Conservation (phyloP, 805 yeast species). For the Myxozyma geophila region DNA sequence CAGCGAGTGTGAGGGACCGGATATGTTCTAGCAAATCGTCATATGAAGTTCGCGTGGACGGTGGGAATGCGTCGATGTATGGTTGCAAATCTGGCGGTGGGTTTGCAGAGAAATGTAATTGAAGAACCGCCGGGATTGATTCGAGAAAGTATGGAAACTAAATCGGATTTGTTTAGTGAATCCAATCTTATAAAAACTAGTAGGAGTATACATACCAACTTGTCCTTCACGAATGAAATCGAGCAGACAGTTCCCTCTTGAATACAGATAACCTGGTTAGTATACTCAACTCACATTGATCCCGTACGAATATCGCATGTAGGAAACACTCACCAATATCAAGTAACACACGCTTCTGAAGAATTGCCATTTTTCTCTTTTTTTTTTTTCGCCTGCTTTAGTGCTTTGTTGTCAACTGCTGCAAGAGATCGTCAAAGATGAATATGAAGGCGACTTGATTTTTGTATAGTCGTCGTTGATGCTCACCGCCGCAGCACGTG, state of each 20-base stretch:
- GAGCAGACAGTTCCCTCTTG: constrained; percentile 91
- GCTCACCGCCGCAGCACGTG: neutral
- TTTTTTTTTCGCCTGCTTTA: neutral
- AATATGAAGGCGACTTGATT: too few relatives aligned
- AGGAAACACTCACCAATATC: constrained; percentile 3
- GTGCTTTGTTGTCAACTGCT: too few relatives aligned
- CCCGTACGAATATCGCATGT: neutral
- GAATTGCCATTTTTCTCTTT: neutral
- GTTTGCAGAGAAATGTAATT: constrained; percentile 39
- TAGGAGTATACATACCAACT: constrained; percentile 44
- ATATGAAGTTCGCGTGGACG: constrained; percentile 41
- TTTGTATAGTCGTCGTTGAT: neutral
- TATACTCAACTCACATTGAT: neutral
- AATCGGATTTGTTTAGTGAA: constrained; percentile 42
- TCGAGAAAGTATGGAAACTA: constrained; percentile 67
- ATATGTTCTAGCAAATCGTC: constrained; percentile 55
- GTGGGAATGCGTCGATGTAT: constrained; percentile 55
- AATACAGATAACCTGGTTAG: neutral
- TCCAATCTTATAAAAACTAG: neutral
- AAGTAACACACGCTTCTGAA: constrained; percentile 6
- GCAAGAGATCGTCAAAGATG: too few relatives aligned
- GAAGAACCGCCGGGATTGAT: constrained; percentile 52
- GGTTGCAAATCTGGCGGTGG: constrained; percentile 39
- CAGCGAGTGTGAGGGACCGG: constrained; percentile 59
- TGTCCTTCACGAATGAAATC: constrained; percentile 82